Evolutionary conservation across 805 yeast genomes (phyloP), one percentile per base, ranked within the genome.

Genomic region (Wickerhamiella allomyrinae): DNA sequence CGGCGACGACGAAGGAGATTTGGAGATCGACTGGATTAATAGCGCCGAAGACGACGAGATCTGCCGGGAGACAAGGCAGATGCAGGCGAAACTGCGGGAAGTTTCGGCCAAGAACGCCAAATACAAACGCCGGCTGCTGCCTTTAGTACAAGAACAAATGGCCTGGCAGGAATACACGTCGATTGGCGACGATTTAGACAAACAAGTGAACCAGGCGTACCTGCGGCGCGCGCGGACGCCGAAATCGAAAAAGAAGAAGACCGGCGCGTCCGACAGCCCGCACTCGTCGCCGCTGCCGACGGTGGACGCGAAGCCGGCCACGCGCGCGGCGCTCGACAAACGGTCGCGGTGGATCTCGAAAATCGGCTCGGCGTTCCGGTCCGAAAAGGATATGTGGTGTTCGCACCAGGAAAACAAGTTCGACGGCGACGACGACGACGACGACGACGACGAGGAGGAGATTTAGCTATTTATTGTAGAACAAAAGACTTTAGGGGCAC

Each of bases 131-230:
- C 63, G 67, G 33, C 56, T 91, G 29, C 62, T 77, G 20, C 93
- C 94, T 1, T 53, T 79, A 1, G 70, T 91, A 13, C 89, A 86
- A 51, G 91, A 82, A 49, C 94, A 83, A 52, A 68, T 91, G 53
- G 95, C 96, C 21, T 91, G 87, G 76, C 95, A 89, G 58, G 98
- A 91, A 59, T 91, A 84, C 59, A 68, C 78, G 45, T 80, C 89
- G 10, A 87, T 91, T 41, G 61, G 86, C 45, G 97, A 91, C 44
- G 97, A 91, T 57, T 67, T 91, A 50, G 96, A 91, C 59, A 91
- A 89, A 58, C 99, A 91, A 61, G 87, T 91, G 29, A 98, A 91
- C 57, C 96, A 84, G 59, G 87, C 94, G 17, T 91, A 87, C 57
- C 64, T 81, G 48, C 81, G 86, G 59, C 68, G 96, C 46, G 71